A percentile compares a stretch with the other conserved stretches of the same genome.
phyloP scores from a whole-genome alignment of 2,329 filamentous ascomycete genomes.

The Cladophialophora yegresii region DNA sequence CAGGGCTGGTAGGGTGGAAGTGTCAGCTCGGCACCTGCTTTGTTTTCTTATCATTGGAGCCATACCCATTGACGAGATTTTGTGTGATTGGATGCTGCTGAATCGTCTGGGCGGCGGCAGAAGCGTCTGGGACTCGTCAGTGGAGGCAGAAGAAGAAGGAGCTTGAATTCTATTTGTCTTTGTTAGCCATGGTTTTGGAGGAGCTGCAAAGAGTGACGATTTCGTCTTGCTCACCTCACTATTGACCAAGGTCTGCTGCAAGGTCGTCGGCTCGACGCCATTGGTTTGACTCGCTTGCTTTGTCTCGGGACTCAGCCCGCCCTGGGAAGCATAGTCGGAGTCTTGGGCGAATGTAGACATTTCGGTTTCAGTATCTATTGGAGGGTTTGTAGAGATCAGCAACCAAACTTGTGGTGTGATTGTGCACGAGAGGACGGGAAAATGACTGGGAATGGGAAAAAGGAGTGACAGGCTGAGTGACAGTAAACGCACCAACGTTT shows the following conservation, averaged over 20 bases:
- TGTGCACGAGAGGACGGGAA: not conserved
- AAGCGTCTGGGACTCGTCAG: conserved; percentile 46
- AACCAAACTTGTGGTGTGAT: not conserved
- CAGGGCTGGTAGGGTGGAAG: conserved; percentile 50
- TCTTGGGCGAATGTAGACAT: conserved; percentile 16
- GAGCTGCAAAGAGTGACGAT: not conserved
- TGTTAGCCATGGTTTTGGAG: conserved; percentile 11
- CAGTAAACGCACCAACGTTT: not conserved
- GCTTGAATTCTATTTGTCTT: not conserved
- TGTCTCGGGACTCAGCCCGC: not conserved
- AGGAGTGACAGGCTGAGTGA: not conserved
- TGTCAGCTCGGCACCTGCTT: conserved; percentile 4
- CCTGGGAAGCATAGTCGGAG: not conserved
- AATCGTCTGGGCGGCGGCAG: conserved; percentile 52
- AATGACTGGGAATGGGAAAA: conserved; percentile 2
- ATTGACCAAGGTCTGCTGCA: conserved; percentile 31
- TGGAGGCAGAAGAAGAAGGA: not conserved
- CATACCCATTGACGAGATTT: conserved; percentile 40
- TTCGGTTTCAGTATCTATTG: not conserved
- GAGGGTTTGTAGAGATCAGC: not conserved
- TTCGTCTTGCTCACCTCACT: conserved; percentile 30
- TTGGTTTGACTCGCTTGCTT: conserved; percentile 21
- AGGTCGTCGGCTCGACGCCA: conserved; percentile 13
- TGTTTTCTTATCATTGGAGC: conserved; percentile 1
- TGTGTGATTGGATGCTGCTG: conserved; percentile 55